Evolutionary conservation across 2,329 filamentous ascomycete genomes (phyloP), one percentile per base, ranked within the genome.

Genomic region (Metarhizium guizhouense): DNA sequence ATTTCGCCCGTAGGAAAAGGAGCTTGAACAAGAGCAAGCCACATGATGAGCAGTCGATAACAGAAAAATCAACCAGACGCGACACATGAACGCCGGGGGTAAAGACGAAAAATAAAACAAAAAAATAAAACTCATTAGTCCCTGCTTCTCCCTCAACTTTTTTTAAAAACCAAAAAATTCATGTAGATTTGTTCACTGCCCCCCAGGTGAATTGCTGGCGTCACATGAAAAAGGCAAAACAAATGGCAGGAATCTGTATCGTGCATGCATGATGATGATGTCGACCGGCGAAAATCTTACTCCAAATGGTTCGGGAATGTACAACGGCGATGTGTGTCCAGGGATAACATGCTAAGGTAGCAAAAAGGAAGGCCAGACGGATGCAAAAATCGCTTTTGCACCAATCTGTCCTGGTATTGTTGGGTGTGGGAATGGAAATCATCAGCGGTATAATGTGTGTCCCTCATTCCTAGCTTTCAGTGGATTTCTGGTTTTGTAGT

Each of bases 401-500:
- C 18, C 32, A 30, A 25, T 48, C 49, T 36, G 20, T 47, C 40
- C 48, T n/a, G n/a, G 32, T n/a, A 5, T 42, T 52, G 13, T 20
- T 43, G 14, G 25, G 8, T 8, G 47, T 8, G 47, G 42, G 29
- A 34, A 43, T 49, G 20, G 43, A 36, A 30, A 42, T 32, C 49
- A 25, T 54, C 43, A 51, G 54, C 43, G 54, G 55, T 50, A 50
- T 50, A 48, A 56, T 57, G 53, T 51, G 63, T 57, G 66, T 60
- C 65, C 67, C 52, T 32, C 45, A 32, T 32, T 16, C 18, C 25
- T 47, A 69, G 56, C 66, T 64, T 59, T 74, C 69, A 43, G 67
- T 65, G 38, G 68, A 68, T 62, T 78, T 79, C 53, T 74, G 74
- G 56, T 70, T 71, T 61, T 81, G 74, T 58, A 81, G 69, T 64